A percentile compares a stretch with the other conserved stretches of the same genome.
phyloP scores from a whole-genome alignment of 139 green algal species.

The Closterium sp. region DNA sequence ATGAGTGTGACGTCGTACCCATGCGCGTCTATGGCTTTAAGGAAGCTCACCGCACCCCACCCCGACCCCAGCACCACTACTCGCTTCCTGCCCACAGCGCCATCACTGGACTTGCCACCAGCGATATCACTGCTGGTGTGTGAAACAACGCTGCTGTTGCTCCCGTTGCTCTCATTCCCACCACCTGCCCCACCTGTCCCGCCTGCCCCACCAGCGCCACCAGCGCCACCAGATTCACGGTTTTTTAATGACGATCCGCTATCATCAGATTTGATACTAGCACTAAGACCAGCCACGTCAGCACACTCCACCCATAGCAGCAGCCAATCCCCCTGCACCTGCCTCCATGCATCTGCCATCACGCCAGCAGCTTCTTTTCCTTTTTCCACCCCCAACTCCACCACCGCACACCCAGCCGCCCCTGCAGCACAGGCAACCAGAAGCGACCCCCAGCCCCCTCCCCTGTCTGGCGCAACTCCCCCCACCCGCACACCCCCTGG shows the following conservation, averaged over 20 bases:
- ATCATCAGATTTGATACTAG: not conserved
- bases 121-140: no score
- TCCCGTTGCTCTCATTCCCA: no score
- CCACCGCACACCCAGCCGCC: not conserved
- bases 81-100: conserved; percentile 2
- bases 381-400: not conserved
- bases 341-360: not conserved
- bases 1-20: conserved; percentile 60
- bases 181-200: no score
- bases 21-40: conserved; percentile 62
- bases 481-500: no score
- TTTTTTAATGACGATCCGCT: not conserved
- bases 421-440: not conserved
- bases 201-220: not conserved
- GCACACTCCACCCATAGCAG: not conserved
- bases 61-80: conserved; percentile 85
- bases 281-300: not conserved
- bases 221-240: not conserved
- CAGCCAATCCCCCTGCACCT: not conserved
- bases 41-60: conserved; percentile 81
- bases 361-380: not conserved
- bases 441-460: not conserved
- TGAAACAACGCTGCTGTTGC: not conserved
- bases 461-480: not conserved
- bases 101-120: not conserved